Evolutionary conservation across 345 rosid genomes (phyloP).

Genomic region (Erysimum cheiranthoides): DNA sequence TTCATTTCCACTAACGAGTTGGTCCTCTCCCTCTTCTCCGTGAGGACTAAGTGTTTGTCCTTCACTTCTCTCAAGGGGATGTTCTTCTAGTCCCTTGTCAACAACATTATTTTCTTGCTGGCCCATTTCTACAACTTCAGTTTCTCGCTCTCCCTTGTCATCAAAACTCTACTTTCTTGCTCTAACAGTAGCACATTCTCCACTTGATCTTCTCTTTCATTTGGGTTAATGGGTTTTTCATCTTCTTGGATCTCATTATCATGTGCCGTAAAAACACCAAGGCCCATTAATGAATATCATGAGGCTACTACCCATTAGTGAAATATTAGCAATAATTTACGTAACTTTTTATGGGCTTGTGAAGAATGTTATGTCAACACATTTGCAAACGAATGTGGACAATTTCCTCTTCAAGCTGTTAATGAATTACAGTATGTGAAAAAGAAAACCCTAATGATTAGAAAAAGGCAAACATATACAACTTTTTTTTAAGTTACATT

Average conservation of each 20-base stretch:
- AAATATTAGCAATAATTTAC: not conserved
- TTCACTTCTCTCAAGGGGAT: not conserved
- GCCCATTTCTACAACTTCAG: not conserved
- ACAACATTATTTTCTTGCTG: not conserved
- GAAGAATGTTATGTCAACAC: not conserved
- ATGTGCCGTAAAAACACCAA: not conserved
- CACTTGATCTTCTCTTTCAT: too few species aligned
- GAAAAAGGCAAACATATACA: conserved; percentile 3
- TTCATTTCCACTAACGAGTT: not conserved
- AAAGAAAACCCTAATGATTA: not conserved
- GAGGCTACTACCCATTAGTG: not conserved
- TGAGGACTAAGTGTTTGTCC: not conserved
- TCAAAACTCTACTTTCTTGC: not conserved
- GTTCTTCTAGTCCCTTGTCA: not conserved
- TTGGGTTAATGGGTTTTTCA: too few species aligned
- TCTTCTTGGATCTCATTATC: too few species aligned
- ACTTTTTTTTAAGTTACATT: conserved; percentile 4
- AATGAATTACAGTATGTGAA: not conserved
- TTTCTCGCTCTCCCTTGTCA: not conserved
- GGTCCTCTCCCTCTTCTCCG: not conserved
- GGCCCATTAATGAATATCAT: not conserved
- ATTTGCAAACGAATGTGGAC: not conserved
- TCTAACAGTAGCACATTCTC: conserved; percentile 16
- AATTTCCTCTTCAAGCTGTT: not conserved
- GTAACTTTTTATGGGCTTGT: not conserved